Conservation (phyloP, 1,284 basidiomycete species). For the Naganishia sp. region DNA sequence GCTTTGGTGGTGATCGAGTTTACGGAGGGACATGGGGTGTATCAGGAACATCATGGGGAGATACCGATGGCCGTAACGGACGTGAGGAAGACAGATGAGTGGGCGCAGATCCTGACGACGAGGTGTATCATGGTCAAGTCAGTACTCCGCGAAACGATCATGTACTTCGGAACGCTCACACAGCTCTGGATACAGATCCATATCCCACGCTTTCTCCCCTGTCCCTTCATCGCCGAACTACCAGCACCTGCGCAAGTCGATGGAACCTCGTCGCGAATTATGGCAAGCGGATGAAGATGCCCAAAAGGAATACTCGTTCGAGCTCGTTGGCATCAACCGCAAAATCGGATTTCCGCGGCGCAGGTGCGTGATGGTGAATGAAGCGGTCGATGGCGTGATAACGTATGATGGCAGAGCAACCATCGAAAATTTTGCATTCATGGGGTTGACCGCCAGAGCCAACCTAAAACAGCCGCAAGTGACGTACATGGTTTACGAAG, state of each 20-base stretch:
- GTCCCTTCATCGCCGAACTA: constrained; percentile 68
- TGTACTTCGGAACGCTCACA: constrained; percentile 26
- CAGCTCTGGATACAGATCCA: constrained; percentile 59
- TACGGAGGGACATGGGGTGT: constrained; percentile 15
- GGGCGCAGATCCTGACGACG: constrained; percentile 70
- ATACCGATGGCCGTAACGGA: constrained; percentile 67
- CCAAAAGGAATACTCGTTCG: constrained; percentile 72
- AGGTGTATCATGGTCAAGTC: constrained; percentile 84
- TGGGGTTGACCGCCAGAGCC: constrained; percentile 79
- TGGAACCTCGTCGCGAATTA: constrained; percentile 48
- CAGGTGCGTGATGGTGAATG: not conserved
- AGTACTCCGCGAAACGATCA: constrained; percentile 37
- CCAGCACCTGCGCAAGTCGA: constrained; percentile 57
- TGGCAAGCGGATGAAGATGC: constrained; percentile 65
- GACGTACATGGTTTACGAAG: constrained; percentile 79
- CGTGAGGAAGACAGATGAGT: constrained; percentile 67
- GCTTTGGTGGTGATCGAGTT: constrained; percentile 29
- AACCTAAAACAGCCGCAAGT: constrained; percentile 80
- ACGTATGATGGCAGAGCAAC: constrained; percentile 55
- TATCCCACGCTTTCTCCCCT: constrained; percentile 73
- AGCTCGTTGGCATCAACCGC: constrained; percentile 64
- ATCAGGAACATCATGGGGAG: not conserved
- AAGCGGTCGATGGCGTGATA: not conserved
- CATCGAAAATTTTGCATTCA: constrained; percentile 81
- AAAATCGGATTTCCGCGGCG: constrained; percentile 15